Evolutionary conservation across 306 rosid species (phyloP), one percentile per base, ranked within the genome.

Genomic region (Aeschynomene evenia): DNA sequence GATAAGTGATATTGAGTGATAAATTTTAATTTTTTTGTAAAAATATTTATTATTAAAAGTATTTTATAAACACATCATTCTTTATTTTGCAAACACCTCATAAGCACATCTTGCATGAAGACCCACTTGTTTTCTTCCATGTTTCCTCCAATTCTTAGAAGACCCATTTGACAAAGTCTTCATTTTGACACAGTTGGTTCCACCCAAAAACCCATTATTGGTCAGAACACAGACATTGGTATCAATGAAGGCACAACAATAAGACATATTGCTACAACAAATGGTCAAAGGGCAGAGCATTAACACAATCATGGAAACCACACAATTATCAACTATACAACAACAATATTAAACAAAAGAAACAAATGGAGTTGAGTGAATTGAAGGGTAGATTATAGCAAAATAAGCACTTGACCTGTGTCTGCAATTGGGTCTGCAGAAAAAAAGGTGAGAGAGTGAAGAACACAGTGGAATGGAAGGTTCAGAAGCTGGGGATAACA

Each of bases 241-340:
- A 45, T 70, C 85, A 36, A 57, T 40, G 13, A 73, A 79, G 68
- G 79, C 59, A 76, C 75, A 63, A 55, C 74, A 72, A 64, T 58
- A 79, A 15, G 82, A 72, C 49, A 80, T 15, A 66, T 55, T 51
- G 68, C 77, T 73, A 76, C 80, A 71, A 56, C 77, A 81, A 77
- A 81, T 73, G 74, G 70, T 82, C 53, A 89, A 76, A 45, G 89
- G 81, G 58, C 82, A 80, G 21, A 78, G 78, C 40, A 85, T 53
- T 74, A 80, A 58, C 50, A 74, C 58, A n/a, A 85, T 81, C 95
- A 87, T 89, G 62, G 63, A 82, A 74, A 60, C 13, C 9, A 54
- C 37, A 37, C 14, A 37, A 37, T 37, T 37, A 37, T 37, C 43
- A n/a, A n/a, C n/a, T n/a, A n/a, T n/a, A n/a, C n/a, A n/a, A n/a